Evolutionary conservation across 805 yeast genomes (phyloP).

Genomic region (Saccharomycopsis sp.): DNA sequence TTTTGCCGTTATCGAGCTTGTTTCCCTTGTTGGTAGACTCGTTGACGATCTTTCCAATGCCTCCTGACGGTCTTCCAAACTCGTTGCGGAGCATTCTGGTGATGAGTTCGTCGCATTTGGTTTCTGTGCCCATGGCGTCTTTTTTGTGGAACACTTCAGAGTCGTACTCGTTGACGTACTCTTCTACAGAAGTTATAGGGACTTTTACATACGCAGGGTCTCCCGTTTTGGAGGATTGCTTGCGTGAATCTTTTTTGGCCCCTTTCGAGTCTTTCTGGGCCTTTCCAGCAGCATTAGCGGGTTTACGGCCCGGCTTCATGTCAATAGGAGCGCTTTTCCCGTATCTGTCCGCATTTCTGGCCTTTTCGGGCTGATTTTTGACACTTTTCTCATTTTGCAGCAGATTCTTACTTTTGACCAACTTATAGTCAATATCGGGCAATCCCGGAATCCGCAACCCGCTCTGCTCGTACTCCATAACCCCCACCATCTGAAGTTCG

Average conservation of each 20-base stretch:
- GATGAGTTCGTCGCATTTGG: constrained; percentile 6
- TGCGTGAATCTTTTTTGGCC: neutral
- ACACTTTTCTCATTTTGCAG: too few species aligned
- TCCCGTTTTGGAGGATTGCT: constrained; percentile 21
- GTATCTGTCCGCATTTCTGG: too few species aligned
- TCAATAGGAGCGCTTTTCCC: neutral
- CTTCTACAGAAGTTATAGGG: constrained; percentile 36
- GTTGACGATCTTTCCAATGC: neutral
- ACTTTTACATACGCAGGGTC: constrained; percentile 2
- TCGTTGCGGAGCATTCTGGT: neutral
- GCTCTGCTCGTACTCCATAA: constrained; percentile 83
- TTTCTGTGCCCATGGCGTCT: constrained; percentile 4
- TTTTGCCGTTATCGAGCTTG: neutral
- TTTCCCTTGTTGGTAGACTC: neutral
- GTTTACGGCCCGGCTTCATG: neutral
- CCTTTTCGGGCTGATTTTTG: too few species aligned
- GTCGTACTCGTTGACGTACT: constrained; percentile 68
- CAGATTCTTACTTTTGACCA: neutral
- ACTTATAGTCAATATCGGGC: neutral
- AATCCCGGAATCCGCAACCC: constrained; percentile 24
- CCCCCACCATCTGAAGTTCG: constrained; percentile 97
- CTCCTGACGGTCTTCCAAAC: neutral
- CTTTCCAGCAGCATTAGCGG: neutral
- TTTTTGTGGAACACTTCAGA: constrained; percentile 37
- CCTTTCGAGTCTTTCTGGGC: neutral